phyloP scores from a whole-genome alignment of 1,284 basidiomycete genomes.

The Irpex lacteus region DNA sequence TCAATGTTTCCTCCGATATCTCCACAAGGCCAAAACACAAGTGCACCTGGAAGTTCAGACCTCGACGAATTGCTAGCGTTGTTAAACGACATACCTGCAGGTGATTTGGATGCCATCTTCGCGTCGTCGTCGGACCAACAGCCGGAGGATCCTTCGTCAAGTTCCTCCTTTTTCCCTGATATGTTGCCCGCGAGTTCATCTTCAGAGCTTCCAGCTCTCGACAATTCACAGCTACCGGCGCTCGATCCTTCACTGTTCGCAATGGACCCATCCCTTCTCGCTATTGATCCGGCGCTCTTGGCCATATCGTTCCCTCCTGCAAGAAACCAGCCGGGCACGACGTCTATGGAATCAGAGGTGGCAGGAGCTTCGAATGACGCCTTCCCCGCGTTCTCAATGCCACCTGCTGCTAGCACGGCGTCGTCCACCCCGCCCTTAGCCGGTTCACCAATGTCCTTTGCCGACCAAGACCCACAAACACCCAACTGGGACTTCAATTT shows the following conservation, averaged over 20 bases:
- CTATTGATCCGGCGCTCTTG: slow-evolving; percentile 9
- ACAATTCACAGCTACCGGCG: background rate
- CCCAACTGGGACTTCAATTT: slow-evolving; percentile 18
- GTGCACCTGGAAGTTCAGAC: background rate
- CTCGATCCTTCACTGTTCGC: slow-evolving; percentile 7
- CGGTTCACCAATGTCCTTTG: slow-evolving; percentile 15
- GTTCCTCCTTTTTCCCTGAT: background rate
- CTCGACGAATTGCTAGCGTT: slow-evolving; percentile 16
- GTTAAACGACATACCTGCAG: slow-evolving; percentile 12
- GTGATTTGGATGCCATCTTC: slow-evolving; percentile 13
- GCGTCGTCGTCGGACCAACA: slow-evolving; percentile 7
- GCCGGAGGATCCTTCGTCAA: background rate
- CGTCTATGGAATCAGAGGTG: background rate
- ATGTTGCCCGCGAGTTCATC: background rate
- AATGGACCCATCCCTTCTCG: slow-evolving; percentile 12
- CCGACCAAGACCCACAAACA: slow-evolving; percentile 16
- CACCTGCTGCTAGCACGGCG: background rate
- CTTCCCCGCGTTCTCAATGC: background rate
- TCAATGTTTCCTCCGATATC: background rate
- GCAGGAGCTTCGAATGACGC: background rate
- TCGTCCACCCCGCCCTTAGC: slow-evolving; percentile 16
- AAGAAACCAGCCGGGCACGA: background rate
- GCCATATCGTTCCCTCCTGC: background rate
- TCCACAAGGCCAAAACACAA: background rate
- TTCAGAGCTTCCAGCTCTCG: background rate